Evolutionary conservation across 331 rosid species (phyloP), one percentile per base, ranked within the genome.

Genomic region (Phaseolus coccineus): DNA sequence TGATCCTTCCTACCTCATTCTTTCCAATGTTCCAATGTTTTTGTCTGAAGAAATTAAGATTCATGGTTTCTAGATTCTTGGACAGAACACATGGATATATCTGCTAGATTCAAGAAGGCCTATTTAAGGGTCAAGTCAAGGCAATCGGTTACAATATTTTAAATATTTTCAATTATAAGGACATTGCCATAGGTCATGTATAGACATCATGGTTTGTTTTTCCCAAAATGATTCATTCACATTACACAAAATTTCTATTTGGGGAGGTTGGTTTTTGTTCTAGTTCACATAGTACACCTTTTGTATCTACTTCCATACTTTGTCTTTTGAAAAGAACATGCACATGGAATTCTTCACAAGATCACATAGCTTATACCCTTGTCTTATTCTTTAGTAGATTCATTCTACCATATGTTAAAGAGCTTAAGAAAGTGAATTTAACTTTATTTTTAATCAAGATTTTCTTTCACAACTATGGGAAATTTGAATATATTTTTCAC

Each of bases 41-140:
- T 59, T 28, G 19, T 59, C 10, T 2, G 19, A 58, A 58, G 19
- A 27, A 25, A 57, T 27, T 58, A 58, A 58, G 19, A 28, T 28
- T 28, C 6, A 14, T 28, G 39, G 66, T 28, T 59, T 59, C 66
- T 59, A 28, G 64, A 58, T 37, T 58, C 37, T 58, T 58, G 65
- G n/a, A 12, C n/a, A 27, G 66, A 59, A 59, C 66, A 28, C 19
- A 28, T 1, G 9, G 39, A 13, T 59, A 58, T 24, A 8, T 2
- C 6, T 8, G 47, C 16, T 46, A 46, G 2, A 59, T 28, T 28
- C 10, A 28, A 28, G 19, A 7, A 58, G 37, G 64, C 1, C 16
- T 12, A 57, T 27, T 25, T 4, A 57, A 25, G 37, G 64, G 4
- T 46, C 16, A 8, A 42, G 63, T 57, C 63, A 57, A 57, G 2